Conservation (phyloP, 306 rosid species). For the Pyrus pyrifolia region DNA sequence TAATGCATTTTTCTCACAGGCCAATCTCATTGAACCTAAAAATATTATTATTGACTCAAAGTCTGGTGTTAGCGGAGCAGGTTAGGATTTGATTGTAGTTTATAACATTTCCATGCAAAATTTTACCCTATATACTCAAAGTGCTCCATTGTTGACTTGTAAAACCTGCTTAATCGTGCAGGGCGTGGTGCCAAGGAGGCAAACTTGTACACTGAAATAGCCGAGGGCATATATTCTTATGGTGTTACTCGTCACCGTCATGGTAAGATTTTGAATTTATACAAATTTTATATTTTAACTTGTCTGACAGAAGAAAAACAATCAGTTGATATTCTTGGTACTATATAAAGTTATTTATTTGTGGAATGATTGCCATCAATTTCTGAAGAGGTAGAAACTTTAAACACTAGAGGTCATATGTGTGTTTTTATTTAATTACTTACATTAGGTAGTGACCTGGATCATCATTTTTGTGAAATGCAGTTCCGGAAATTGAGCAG, state of each 20-base stretch:
- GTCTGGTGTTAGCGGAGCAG: slow-evolving; percentile 98
- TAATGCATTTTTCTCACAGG: slow-evolving; percentile 42
- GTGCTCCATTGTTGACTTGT: neutral
- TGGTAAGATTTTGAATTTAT: slow-evolving; percentile 39
- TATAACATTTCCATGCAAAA: slow-evolving; percentile 2
- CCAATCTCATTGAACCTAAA: slow-evolving; percentile 48
- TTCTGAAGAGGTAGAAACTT: neutral
- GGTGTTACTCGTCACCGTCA: slow-evolving; percentile 93
- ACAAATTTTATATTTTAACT: neutral
- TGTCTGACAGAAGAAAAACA: neutral
- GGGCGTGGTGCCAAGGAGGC: slow-evolving; percentile 84
- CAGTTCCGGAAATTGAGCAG: slow-evolving; percentile 94
- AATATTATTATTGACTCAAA: slow-evolving; percentile 81
- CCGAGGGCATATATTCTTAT: slow-evolving; percentile 81
- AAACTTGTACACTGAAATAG: slow-evolving; percentile 74
- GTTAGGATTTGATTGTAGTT: slow-evolving; percentile 38
- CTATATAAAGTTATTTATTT: neutral
- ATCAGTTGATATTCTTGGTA: neutral
- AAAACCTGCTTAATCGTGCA: slow-evolving; percentile 35
- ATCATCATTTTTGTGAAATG: slow-evolving; percentile 25
- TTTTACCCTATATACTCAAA: neutral
- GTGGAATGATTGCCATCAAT: neutral
- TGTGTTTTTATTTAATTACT: neutral
- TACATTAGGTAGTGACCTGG: slow-evolving; percentile 6
- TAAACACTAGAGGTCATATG: neutral